These are phyloP conservation scores for Citropsis articulata DNA, from an alignment of 345 rosid genomes.

Conservation along the genomic window DNA sequence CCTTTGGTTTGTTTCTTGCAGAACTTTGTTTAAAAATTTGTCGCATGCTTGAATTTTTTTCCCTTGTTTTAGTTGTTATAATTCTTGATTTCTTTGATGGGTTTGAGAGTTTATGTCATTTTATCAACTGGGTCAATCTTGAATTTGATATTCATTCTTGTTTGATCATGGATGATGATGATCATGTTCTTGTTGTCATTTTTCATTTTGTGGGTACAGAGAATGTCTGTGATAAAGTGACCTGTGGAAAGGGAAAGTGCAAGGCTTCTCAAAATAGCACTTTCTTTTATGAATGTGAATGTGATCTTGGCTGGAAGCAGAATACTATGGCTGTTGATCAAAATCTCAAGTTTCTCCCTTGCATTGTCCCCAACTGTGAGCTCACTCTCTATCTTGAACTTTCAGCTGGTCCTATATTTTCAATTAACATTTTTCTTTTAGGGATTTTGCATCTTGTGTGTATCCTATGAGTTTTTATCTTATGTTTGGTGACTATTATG, in stretches of 20 bases:
- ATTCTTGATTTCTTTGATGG: neutral
- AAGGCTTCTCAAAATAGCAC: neutral
- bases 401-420: neutral
- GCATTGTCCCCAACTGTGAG: constrained; percentile 77
- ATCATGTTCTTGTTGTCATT: neutral
- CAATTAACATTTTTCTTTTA: neutral
- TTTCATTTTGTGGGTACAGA: constrained; percentile 8
- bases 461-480: neutral
- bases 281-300: constrained; percentile 44
- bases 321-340: constrained; percentile 20
- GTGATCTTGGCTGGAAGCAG: constrained; percentile 76
- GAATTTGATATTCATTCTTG: neutral
- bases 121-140: constrained; percentile 9
- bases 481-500: neutral
- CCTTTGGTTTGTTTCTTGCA: constrained; percentile 19
- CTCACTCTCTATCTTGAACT: constrained; percentile 18
- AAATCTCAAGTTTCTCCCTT: constrained; percentile 71
- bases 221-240: neutral
- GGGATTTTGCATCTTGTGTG: neutral
- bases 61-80: neutral
- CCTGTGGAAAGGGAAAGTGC: constrained; percentile 17
- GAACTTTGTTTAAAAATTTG: neutral
- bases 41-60: neutral
- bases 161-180: neutral
- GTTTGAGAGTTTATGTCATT: neutral